Evolutionary conservation across 139 green algal species (phyloP).

Genomic region (Eudorina sp.): DNA sequence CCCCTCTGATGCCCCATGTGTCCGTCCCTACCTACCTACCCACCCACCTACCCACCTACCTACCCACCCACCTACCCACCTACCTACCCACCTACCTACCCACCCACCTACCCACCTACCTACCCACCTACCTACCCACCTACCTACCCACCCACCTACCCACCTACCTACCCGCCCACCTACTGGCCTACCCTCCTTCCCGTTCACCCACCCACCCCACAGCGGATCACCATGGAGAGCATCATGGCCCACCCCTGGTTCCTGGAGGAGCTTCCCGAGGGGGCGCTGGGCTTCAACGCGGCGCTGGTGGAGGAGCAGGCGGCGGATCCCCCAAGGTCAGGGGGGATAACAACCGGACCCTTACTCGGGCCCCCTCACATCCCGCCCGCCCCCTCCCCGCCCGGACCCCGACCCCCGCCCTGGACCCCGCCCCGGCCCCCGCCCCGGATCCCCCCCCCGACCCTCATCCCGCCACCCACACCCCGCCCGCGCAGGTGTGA

Average conservation of each 20-base stretch:
- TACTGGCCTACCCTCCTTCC: too few relatives aligned
- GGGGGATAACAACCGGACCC: background rate
- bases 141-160: too few relatives aligned
- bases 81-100: too few relatives aligned
- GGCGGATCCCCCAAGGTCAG: constrained; percentile 26
- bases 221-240: constrained; percentile 85
- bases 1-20: background rate
- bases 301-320: constrained; percentile 45
- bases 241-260: constrained; percentile 86
- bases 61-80: too few relatives aligned
- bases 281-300: constrained; percentile 86
- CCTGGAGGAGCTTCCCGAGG: constrained; percentile 86
- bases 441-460: too few relatives aligned
- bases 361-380: background rate
- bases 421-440: too few relatives aligned
- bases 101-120: too few relatives aligned
- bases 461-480: too few relatives aligned
- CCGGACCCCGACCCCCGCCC: too few relatives aligned
- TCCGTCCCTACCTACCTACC: background rate
- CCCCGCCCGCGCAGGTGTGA: constrained; percentile 26
- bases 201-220: constrained; percentile 62
- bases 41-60: too few relatives aligned
- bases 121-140: too few relatives aligned
- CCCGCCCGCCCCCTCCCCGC: background rate
- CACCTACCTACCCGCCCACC: too few relatives aligned